phyloP scores from a whole-genome alignment of 2,329 filamentous ascomycete species.

The Chaetomium sp. region DNA sequence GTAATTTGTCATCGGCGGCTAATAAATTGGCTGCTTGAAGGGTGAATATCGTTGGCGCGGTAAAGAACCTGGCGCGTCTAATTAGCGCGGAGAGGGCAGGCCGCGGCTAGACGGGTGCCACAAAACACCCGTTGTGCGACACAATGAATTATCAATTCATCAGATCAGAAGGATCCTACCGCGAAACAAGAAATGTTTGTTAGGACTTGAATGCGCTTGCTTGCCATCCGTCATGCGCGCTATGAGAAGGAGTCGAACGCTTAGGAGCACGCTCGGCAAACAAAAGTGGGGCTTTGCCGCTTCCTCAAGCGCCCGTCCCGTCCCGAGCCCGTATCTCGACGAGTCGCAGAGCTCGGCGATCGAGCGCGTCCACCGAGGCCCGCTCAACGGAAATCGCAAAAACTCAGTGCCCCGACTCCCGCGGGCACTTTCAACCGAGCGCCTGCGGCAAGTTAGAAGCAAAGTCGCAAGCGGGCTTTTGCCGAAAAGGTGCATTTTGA shows the following conservation, averaged over 20 bases:
- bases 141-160: not conserved
- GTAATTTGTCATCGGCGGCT: slow-evolving; percentile 2
- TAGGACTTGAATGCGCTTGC: not conserved
- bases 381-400: slow-evolving; percentile 1
- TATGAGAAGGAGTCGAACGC: not conserved
- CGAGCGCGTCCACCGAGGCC: not conserved
- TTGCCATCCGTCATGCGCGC: not conserved
- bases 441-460: too few species aligned
- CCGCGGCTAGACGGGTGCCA: slow-evolving; percentile 7
- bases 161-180: not conserved
- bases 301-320: not conserved
- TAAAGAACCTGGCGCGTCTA: slow-evolving; percentile 1
- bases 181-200: not conserved
- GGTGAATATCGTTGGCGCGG: not conserved
- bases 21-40: not conserved
- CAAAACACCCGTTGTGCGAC: not conserved
- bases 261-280: not conserved
- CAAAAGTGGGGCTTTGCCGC: slow-evolving; percentile 3
- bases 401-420: too few species aligned
- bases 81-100: not conserved
- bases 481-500: too few species aligned
- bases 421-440: too few species aligned
- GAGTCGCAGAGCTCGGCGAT: slow-evolving; percentile 3
- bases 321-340: slow-evolving; percentile 7
- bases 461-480: too few species aligned